Evolutionary conservation across 352 stramenopile genomes (phyloP).

Genomic region (Phytophthora lateralis): DNA sequence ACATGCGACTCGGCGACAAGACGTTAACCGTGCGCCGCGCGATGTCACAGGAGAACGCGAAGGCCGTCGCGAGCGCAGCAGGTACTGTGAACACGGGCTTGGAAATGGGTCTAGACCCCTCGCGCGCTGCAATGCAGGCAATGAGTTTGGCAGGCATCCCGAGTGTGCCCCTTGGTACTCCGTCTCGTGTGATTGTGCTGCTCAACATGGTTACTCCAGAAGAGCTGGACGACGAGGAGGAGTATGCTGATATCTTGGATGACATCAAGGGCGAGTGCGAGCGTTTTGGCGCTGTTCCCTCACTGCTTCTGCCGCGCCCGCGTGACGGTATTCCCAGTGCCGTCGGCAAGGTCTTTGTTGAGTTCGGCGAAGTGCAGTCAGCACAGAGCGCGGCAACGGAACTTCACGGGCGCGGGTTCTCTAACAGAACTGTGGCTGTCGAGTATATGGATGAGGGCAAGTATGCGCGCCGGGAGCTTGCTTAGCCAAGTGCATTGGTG

Average conservation of each 20-base stretch:
- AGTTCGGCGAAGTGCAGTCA: constrained; percentile 88
- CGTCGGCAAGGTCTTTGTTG: constrained; percentile 92
- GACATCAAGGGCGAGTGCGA: constrained; percentile 97
- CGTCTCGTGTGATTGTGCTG: constrained; percentile 92
- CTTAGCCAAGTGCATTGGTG: constrained; percentile 31
- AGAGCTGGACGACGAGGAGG: constrained; percentile 95
- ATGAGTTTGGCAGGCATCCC: constrained; percentile 69
- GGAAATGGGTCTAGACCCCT: constrained; percentile 72
- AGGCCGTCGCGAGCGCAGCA: constrained; percentile 63
- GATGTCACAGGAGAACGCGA: constrained; percentile 81
- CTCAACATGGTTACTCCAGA: constrained; percentile 98
- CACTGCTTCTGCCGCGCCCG: constrained; percentile 78
- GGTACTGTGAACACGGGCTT: constrained; percentile 72
- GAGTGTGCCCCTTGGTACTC: constrained; percentile 58
- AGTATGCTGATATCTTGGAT: constrained; percentile 95
- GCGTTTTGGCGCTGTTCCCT: constrained; percentile 83
- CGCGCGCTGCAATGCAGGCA: constrained; percentile 71
- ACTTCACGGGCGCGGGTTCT: constrained; percentile 94
- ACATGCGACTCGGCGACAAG: constrained; percentile 94
- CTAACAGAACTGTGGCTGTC: constrained; percentile 90
- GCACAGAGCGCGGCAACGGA: constrained; percentile 85
- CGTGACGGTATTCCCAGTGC: constrained; percentile 61
- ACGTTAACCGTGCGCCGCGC: constrained; percentile 89
- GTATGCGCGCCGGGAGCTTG: constrained; percentile 83
- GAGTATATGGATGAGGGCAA: constrained; percentile 90